Conservation (phyloP, 2,329 filamentous ascomycete genomes). For the Aureobasidium leucospermi region DNA sequence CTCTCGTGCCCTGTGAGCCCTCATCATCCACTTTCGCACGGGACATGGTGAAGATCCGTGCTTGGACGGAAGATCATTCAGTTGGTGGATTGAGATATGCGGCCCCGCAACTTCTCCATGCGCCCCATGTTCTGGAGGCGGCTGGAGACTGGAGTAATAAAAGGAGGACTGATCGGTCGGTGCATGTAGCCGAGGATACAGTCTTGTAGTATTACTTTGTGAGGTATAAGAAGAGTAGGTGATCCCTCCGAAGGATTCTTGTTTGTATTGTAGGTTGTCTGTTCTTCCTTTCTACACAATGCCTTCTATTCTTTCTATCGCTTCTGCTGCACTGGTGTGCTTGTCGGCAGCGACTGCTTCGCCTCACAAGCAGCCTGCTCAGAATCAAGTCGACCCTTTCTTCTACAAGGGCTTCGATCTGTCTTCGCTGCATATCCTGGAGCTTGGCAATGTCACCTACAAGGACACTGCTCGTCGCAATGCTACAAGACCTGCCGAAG, state of each 20-base stretch:
- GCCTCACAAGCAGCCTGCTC: neutral
- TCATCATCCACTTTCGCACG: neutral
- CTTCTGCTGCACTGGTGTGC: neutral
- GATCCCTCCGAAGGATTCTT: neutral
- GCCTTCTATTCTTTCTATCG: slow-evolving; percentile 1
- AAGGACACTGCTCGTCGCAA: slow-evolving; percentile 1
- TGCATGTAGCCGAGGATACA: neutral
- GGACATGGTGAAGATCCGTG: neutral
- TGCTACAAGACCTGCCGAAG: slow-evolving; percentile 19
- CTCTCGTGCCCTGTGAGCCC: neutral
- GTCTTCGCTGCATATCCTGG: slow-evolving; percentile 12
- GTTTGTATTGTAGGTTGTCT: neutral
- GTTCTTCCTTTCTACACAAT: neutral
- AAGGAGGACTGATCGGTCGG: neutral
- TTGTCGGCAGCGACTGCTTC: neutral
- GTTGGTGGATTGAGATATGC: slow-evolving; percentile 5
- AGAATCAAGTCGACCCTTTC: neutral
- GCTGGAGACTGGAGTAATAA: neutral
- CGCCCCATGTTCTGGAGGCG: slow-evolving; percentile 2
- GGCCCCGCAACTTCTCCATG: slow-evolving; percentile 5
- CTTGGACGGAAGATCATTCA: slow-evolving; percentile 7
- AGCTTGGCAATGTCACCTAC: slow-evolving; percentile 9
- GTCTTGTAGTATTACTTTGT: neutral
- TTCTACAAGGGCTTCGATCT: slow-evolving; percentile 16
- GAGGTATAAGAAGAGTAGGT: neutral